Evolutionary conservation across 2,329 filamentous ascomycete species (phyloP).

Genomic region (Colletotrichum shisoi): DNA sequence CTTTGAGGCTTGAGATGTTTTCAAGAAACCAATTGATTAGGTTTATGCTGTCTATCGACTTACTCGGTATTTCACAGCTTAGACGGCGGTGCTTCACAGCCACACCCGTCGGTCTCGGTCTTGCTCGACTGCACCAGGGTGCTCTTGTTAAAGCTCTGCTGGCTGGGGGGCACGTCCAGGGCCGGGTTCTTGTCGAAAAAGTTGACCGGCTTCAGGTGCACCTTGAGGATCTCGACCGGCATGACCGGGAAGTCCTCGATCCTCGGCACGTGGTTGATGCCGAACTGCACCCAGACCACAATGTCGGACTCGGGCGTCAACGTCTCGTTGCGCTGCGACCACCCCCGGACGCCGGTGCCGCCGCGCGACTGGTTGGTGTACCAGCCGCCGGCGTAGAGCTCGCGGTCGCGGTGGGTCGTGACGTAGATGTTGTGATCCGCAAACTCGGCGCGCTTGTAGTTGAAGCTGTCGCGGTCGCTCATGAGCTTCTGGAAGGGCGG

Average conservation of each 20-base stretch:
- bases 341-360: conserved; percentile 28
- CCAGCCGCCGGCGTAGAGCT: conserved; percentile 36
- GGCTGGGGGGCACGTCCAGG: conserved; percentile 45
- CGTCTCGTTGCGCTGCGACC: conserved; percentile 31
- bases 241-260: conserved; percentile 68
- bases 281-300: conserved; percentile 65
- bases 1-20: neutral
- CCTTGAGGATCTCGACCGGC: conserved; percentile 63
- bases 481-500: conserved; percentile 36
- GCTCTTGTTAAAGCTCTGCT: conserved; percentile 36
- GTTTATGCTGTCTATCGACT: neutral
- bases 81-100: conserved; percentile 12
- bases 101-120: neutral
- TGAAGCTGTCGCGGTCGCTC: conserved; percentile 33
- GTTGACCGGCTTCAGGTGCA: conserved; percentile 59
- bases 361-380: conserved; percentile 37
- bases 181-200: conserved; percentile 63
- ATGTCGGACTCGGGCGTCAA: conserved; percentile 28
- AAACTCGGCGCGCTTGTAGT: conserved; percentile 37
- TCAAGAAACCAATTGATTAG: too few species aligned
- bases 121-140: conserved; percentile 26
- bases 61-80: conserved; percentile 15
- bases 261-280: conserved; percentile 63
- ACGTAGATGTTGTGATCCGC: conserved; percentile 37
- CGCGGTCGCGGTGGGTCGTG: conserved; percentile 31